phyloP scores from a whole-genome alignment of 768 basidiomycete species.

The Leccinum disarticulatum region DNA sequence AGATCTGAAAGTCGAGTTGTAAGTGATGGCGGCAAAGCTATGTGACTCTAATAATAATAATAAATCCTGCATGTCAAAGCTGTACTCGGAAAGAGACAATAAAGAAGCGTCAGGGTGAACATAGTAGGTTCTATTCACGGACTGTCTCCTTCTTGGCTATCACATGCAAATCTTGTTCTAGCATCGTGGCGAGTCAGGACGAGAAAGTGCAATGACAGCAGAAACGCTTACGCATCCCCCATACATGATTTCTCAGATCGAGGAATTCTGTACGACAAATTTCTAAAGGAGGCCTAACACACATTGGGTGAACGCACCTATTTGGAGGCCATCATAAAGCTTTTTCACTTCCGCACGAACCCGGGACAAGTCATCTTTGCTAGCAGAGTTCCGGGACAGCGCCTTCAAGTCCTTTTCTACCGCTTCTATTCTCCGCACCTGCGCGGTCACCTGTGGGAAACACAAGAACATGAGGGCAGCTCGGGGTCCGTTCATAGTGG shows the following conservation, averaged over 20 bases:
- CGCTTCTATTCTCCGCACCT: constrained; percentile 77
- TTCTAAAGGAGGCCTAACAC: neutral
- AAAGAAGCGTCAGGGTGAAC: neutral
- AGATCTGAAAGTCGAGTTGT: neutral
- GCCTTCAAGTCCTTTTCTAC: constrained; percentile 90
- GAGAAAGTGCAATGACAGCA: neutral
- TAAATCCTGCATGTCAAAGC: neutral
- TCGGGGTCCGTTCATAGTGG: neutral
- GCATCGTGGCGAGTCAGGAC: neutral
- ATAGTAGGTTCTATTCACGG: constrained; percentile 44
- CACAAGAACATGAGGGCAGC: neutral
- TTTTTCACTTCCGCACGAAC: constrained; percentile 85
- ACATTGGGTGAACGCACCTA: constrained; percentile 48
- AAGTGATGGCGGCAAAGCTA: neutral
- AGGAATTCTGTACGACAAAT: constrained; percentile 58
- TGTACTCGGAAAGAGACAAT: neutral
- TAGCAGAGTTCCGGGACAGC: constrained; percentile 59
- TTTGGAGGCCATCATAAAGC: constrained; percentile 77
- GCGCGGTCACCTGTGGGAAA: constrained; percentile 66
- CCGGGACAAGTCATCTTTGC: constrained; percentile 78
- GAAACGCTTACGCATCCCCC: constrained; percentile 77
- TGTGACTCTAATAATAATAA: neutral
- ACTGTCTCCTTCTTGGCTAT: constrained; percentile 68
- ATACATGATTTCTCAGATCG: constrained; percentile 77
- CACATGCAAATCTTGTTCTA: constrained; percentile 81